Evolutionary conservation across 2,329 filamentous ascomycete species (phyloP).

Genomic region (Fusarium secorum): DNA sequence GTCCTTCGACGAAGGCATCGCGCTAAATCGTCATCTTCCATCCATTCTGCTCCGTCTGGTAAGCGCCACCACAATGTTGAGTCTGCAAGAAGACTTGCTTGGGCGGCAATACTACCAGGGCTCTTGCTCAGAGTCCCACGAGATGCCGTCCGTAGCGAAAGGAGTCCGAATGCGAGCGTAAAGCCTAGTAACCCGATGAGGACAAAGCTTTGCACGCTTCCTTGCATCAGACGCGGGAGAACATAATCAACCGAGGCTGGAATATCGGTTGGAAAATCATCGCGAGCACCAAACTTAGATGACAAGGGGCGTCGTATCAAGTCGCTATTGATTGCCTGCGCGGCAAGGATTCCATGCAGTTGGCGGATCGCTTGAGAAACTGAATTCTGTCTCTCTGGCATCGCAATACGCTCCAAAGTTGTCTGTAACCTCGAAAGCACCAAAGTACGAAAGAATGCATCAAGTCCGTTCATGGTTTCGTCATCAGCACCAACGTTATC

Average conservation of each 20-base stretch:
- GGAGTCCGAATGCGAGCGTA: slow-evolving; percentile 30
- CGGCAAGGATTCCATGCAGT: slow-evolving; percentile 41
- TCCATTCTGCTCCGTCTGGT: slow-evolving; percentile 41
- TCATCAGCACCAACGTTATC: slow-evolving; percentile 23
- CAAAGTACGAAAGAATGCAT: slow-evolving; percentile 41
- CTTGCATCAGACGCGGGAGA: slow-evolving; percentile 35
- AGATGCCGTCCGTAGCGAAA: slow-evolving; percentile 37
- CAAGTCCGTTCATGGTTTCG: slow-evolving; percentile 33
- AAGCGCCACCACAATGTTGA: slow-evolving; percentile 42
- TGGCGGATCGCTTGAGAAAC: slow-evolving; percentile 34
- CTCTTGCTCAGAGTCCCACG: slow-evolving; percentile 38
- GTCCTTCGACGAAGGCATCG: slow-evolving; percentile 40
- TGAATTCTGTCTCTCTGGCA: slow-evolving; percentile 33
- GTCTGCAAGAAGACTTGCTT: slow-evolving; percentile 42
- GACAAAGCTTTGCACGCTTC: slow-evolving; percentile 32
- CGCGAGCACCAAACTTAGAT: slow-evolving; percentile 19
- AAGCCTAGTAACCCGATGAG: slow-evolving; percentile 34
- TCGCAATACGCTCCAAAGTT: slow-evolving; percentile 32
- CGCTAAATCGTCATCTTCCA: slow-evolving; percentile 39
- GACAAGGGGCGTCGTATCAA: slow-evolving; percentile 17
- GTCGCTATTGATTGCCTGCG: slow-evolving; percentile 38
- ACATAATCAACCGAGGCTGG: slow-evolving; percentile 34
- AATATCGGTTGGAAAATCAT: slow-evolving; percentile 11
- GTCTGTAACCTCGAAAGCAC: slow-evolving; percentile 37
- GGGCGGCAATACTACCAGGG: slow-evolving; percentile 43